Evolutionary conservation across 2,329 filamentous ascomycete genomes (phyloP).

Genomic region (Colletotrichum phormii): DNA sequence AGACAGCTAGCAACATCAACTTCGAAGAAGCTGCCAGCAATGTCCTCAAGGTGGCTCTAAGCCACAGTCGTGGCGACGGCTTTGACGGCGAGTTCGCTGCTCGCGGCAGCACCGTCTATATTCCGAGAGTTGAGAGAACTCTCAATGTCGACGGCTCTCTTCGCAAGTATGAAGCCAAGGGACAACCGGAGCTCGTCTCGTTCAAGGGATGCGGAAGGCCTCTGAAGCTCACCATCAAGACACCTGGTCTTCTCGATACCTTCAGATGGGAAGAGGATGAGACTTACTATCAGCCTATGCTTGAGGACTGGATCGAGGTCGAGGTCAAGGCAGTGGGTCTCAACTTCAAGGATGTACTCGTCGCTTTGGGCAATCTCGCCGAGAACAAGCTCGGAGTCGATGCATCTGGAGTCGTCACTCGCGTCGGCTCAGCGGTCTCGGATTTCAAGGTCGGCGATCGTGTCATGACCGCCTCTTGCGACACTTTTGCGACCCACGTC

Average conservation of each 20-base stretch:
- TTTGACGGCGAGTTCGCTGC: slow-evolving; percentile 23
- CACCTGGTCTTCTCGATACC: slow-evolving; percentile 41
- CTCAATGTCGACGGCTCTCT: slow-evolving; percentile 12
- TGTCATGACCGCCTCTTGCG: slow-evolving; percentile 39
- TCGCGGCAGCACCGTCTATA: slow-evolving; percentile 19
- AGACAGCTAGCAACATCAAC: slow-evolving; percentile 5
- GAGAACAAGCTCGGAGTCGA: slow-evolving; percentile 44
- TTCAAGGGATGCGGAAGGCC: slow-evolving; percentile 32
- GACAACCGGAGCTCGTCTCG: slow-evolving; percentile 27
- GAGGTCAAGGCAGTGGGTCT: slow-evolving; percentile 43
- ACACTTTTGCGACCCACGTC: slow-evolving; percentile 40
- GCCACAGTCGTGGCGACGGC: slow-evolving; percentile 1
- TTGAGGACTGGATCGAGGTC: slow-evolving; percentile 39
- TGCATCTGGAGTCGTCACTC: slow-evolving; percentile 47
- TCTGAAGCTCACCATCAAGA: slow-evolving; percentile 38
- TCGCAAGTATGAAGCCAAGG: slow-evolving; percentile 19
- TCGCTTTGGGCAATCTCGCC: slow-evolving; percentile 42
- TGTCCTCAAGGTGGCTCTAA: slow-evolving; percentile 2
- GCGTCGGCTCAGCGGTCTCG: slow-evolving; percentile 44
- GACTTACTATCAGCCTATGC: slow-evolving; percentile 17
- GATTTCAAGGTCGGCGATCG: slow-evolving; percentile 46
- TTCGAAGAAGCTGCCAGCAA: slow-evolving; percentile 11
- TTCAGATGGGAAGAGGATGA: slow-evolving; percentile 41
- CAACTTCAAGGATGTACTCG: slow-evolving; percentile 44
- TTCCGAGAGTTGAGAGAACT: slow-evolving; percentile 23